Evolutionary conservation across 1,284 basidiomycete species (phyloP), one percentile per base, ranked within the genome.

Genomic region (Lentinus polychrous): DNA sequence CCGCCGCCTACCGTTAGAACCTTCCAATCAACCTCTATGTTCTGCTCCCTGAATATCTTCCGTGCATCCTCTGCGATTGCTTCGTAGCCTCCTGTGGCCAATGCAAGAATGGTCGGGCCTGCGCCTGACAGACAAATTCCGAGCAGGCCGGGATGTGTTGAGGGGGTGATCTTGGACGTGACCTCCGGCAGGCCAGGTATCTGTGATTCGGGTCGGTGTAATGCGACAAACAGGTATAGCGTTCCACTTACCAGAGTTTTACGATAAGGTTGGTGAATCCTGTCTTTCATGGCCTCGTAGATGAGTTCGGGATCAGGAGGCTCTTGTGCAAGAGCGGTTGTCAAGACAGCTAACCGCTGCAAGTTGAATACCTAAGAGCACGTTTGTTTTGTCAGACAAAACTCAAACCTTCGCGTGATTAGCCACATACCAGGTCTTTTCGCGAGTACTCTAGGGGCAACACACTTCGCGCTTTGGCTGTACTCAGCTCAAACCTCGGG

Each of bases 271-370:
- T 99, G 96, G 66, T 99, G 96, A 11, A 99, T 80, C 43, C 89
- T 83, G 70, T 99, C 96, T 66, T 98, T 97, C 96, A 99, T 99
- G 0, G 95, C 96, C 67, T 99, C 94, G 69, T 95, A 99, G 56
- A 99, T 98, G 22, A 99, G 81, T 37, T 86, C 85, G 0, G 93
- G 79, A 64, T 99, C 92, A 0, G 94, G 94, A 1, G 96, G 95
- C 11, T 83, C 83, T 61, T 89, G 85, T 0, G 84, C 87, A 5
- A 99, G 79, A 0, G 96, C 94, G 0, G 94, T 96, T 0, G 96
- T 99, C 49, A 99, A 77, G n/a, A 99, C 96, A 0, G 96, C 96
- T 11, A 99, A 73, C 23, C 96, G 81, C 68, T 99, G 96, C 46
- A 99, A 74, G 66, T 99, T 99, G 75, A 99, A 99, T 18, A 99